Base-by-base conservation (phyloP, 2,329 filamentous ascomycete genomes). In the Cladosporium sp. region DNA sequence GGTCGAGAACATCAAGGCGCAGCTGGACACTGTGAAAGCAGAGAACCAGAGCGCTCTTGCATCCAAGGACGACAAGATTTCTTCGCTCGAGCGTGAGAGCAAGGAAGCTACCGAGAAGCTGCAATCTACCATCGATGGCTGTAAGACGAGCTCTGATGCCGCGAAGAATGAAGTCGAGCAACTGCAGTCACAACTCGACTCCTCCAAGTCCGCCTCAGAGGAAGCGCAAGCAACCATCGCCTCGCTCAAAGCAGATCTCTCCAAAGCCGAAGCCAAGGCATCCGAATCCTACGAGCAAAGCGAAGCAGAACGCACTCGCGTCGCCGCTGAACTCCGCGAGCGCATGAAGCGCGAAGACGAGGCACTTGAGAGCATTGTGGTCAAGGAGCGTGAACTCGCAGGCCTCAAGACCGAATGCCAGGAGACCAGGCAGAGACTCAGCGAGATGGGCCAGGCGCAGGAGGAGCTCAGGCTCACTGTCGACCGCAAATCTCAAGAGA, bases 71-170 rank as follows among this genome's bases (percentile, higher is more conserved):
- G 66, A 65, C 28, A 67, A 67, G n/a, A 49, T 71, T 1, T 28
- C 65, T 4, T 64, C 66, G 32, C 67, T 74, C 18, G 71, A 73
- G 51, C 64, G 60, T 15, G 68, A 73, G 38, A 72, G 69, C 41
- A 64, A 60, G 24, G 65, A 70, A 11, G 58, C 63, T 5, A 66
- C 64, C 8, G 66, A 72, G 44, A 64, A 72, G 26, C 51, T 73
- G 15, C 68, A 70, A 32, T 59, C 64, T 12, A 51, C 67, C 2
- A 49, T 66, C 28, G 58, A 65, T 12, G 66, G 70, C 26, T 68
- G 68, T 36, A 59, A 54, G 18, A 65, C 60, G 7, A 63, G 59
- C 14, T 66, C 66, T 18, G 60, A 64, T 15, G 52, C 60, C 1
- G 38, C 67, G 26, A 64, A 69, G 32, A 64, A 71, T 24, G 64